A percentile compares a stretch with the other conserved stretches of the same genome.
Conservation (phyloP, 1,284 basidiomycete genomes). For the Boletus austroedulis region DNA sequence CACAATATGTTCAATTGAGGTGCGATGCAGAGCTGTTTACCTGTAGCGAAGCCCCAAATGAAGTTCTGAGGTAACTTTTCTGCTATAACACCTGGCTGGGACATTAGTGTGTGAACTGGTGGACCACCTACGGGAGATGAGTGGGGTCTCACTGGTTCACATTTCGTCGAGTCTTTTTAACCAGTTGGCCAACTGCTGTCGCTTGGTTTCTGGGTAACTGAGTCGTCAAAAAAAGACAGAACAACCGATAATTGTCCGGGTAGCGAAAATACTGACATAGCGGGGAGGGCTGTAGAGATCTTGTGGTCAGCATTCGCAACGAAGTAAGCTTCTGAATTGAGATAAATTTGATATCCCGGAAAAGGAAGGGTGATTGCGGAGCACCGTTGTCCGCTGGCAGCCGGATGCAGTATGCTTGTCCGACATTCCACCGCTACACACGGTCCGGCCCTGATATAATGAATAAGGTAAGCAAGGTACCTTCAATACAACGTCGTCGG, state of each 20-base stretch:
- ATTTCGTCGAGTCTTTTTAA: background rate
- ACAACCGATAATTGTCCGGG: background rate
- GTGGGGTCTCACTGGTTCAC: background rate
- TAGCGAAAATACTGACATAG: background rate
- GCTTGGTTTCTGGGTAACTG: background rate
- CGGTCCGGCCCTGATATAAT: background rate
- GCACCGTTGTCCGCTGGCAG: background rate
- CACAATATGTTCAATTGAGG: background rate
- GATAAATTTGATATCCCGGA: background rate
- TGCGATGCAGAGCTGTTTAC: background rate
- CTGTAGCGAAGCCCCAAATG: slow-evolving; percentile 19
- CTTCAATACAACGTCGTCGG: background rate
- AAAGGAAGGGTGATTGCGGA: background rate
- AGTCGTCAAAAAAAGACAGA: background rate
- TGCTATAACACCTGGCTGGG: background rate
- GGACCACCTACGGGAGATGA: background rate
- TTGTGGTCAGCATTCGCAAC: background rate
- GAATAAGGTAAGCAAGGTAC: background rate
- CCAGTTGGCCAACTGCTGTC: background rate
- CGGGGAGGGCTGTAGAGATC: too few species aligned
- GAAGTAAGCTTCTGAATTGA: background rate
- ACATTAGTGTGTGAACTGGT: background rate
- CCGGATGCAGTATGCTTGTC: background rate
- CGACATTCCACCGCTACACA: slow-evolving; percentile 4
- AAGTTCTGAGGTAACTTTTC: slow-evolving; percentile 11